Evolutionary conservation across 108 stramenopile genomes (phyloP).

Genomic region (Seminavis robusta): DNA sequence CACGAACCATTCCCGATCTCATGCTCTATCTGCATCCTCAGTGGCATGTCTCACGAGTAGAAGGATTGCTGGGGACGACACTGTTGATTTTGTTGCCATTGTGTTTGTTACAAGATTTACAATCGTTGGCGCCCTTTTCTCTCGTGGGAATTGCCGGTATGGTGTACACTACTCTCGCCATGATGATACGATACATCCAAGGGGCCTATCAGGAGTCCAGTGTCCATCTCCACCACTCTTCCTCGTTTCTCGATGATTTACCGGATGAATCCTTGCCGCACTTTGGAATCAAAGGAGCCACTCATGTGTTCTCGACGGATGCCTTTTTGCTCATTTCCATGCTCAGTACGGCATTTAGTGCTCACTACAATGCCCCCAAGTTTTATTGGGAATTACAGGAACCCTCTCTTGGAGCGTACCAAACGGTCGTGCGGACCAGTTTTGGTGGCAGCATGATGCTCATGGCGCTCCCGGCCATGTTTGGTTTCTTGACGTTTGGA

Average conservation of each 20-base stretch:
- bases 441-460: slow-evolving; percentile 62
- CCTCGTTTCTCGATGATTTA: neutral
- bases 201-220: slow-evolving; percentile 68
- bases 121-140: slow-evolving; percentile 78
- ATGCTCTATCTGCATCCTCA: slow-evolving; percentile 13
- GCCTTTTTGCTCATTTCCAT: slow-evolving; percentile 85
- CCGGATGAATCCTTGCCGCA: neutral
- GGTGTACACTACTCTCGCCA: slow-evolving; percentile 74
- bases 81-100: slow-evolving; percentile 76
- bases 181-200: slow-evolving; percentile 63
- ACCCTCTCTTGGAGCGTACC: slow-evolving; percentile 65
- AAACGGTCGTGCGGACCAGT: slow-evolving; percentile 57
- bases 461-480: slow-evolving; percentile 55
- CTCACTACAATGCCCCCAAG: slow-evolving; percentile 91
- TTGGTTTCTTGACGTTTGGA: slow-evolving; percentile 89
- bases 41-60: slow-evolving; percentile 20
- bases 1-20: slow-evolving; percentile 62
- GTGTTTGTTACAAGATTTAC: slow-evolving; percentile 80
- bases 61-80: slow-evolving; percentile 56
- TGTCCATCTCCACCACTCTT: neutral
- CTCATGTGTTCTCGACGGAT: slow-evolving; percentile 40
- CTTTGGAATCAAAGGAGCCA: slow-evolving; percentile 20
- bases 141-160: slow-evolving; percentile 85
- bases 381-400: slow-evolving; percentile 85
- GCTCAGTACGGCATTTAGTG: slow-evolving; percentile 90